Evolutionary conservation across 1,284 basidiomycete genomes (phyloP).

Genomic region (Trichosporon asahii): DNA sequence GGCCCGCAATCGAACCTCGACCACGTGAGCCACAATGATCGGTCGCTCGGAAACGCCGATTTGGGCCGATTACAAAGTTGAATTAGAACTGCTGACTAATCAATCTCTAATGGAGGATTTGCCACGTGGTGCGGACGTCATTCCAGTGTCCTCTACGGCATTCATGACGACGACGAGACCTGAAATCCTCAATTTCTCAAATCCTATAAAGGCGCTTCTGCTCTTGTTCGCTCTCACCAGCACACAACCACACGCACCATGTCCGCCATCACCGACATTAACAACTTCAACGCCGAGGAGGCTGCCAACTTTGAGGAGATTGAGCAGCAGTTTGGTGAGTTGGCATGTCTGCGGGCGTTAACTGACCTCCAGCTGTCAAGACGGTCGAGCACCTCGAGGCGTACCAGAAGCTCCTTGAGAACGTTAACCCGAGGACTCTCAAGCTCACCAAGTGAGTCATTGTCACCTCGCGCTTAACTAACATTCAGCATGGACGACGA

Average conservation of each 20-base stretch:
- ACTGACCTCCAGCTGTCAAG: slow-evolving; percentile 65
- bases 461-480: background rate
- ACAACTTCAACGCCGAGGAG: slow-evolving; percentile 70
- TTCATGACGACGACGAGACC: background rate
- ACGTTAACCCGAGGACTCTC: slow-evolving; percentile 71
- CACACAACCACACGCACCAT: slow-evolving; percentile 13
- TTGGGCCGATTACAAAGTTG: background rate
- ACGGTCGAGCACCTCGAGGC: slow-evolving; percentile 96
- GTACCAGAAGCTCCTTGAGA: slow-evolving; percentile 91
- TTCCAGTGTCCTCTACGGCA: background rate
- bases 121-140: slow-evolving; percentile 4
- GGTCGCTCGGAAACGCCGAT: background rate
- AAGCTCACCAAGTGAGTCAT: slow-evolving; percentile 67
- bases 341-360: background rate
- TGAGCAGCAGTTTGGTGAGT: slow-evolving; percentile 77
- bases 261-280: slow-evolving; percentile 21
- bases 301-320: slow-evolving; percentile 91
- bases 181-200: background rate
- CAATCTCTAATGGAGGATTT: background rate
- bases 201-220: background rate
- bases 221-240: background rate
- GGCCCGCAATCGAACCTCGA: background rate
- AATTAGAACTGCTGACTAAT: slow-evolving; percentile 7
- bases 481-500: slow-evolving; percentile 77
- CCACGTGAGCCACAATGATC: background rate